Evolutionary conservation across 192 early-diverging fungal genomes (phyloP), one percentile per base, ranked within the genome.

Genomic region (Coemansia sp.): DNA sequence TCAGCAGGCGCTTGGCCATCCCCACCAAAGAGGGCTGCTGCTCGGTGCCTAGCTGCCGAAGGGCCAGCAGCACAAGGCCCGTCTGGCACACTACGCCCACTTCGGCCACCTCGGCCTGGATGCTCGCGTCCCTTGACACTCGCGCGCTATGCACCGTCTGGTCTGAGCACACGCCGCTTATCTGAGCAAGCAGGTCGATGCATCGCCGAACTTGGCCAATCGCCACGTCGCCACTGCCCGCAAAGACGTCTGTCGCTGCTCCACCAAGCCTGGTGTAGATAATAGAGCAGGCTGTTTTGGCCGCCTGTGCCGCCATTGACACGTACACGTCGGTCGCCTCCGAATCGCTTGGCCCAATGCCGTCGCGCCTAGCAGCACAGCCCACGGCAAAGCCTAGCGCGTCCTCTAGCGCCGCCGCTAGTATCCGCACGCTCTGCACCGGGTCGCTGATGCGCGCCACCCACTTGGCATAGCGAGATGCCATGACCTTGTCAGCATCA

Each of bases 391-490:
- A 64, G 16, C 17, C 26, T 8, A 77, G 35, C 19, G 76, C 69
- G 39, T 83, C 68, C 17, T 67, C 67, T 39, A 77, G 73, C n/a
- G 76, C 80, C 28, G 55, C 64, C n/a, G 64, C 49, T 2, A 83
- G 67, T 5, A 83, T 59, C 10, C 69, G 73, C 43, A 72, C 46
- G 62, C 72, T 72, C 46, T 83, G 72, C 7, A 35, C 59, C 2
- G 66, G 40, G 52, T 67, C 62, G 72, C 76, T 68, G 40, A 83
- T 72, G 32, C 80, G 75, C 11, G 80, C 80, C 32, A 73, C 80
- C 80, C 80, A 83, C 44, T 83, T 83, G 26, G 72, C 69, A 62
- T 74, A 83, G 44, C 79, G 68, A 62, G 71, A 73, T 2, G 66
- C 63, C 35, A 61, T 37, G 37, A 40, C 42, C 23, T 43, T 30